A percentile compares a stretch with the other conserved stretches of the same genome.
phyloP scores from a whole-genome alignment of 176 grass and related monocot genomes.

The Aegilops sharonensis region DNA sequence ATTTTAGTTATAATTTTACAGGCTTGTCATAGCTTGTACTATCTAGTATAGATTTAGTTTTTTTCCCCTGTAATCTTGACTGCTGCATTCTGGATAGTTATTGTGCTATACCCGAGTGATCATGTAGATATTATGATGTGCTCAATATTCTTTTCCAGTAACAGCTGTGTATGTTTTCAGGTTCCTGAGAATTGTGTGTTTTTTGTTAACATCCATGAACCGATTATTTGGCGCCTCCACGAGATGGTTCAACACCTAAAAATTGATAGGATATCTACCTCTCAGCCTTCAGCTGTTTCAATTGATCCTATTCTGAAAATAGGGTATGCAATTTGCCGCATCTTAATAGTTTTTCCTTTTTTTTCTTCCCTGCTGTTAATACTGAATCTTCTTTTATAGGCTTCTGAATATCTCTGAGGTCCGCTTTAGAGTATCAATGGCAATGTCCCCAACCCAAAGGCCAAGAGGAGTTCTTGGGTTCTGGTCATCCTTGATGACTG shows the following conservation, averaged over 20 bases:
- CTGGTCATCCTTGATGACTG: constrained; percentile 99
- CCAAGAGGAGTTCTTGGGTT: constrained; percentile 98
- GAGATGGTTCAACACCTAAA: constrained; percentile 94
- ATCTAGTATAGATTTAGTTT: constrained; percentile 22
- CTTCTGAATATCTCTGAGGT: constrained; percentile 93
- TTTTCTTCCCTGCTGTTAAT: neutral
- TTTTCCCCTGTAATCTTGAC: constrained; percentile 6
- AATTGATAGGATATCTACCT: constrained; percentile 61
- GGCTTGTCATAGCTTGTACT: constrained; percentile 23
- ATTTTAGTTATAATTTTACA: constrained; percentile 7
- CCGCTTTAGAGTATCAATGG: constrained; percentile 94
- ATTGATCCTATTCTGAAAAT: constrained; percentile 94
- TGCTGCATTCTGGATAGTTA: constrained; percentile 19
- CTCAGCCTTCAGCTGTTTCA: constrained; percentile 79
- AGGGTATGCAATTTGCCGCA: constrained; percentile 50
- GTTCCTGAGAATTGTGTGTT: constrained; percentile 83
- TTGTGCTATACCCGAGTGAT: neutral
- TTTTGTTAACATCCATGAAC: constrained; percentile 92
- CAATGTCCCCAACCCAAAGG: constrained; percentile 92
- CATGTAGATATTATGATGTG: constrained; percentile 9
- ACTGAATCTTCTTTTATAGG: constrained; percentile 42
- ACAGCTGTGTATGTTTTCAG: constrained; percentile 42
- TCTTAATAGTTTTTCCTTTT: neutral
- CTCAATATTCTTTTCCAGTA: neutral
- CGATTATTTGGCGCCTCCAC: constrained; percentile 91